These are phyloP conservation scores for Scutellaria minor DNA, from an alignment of 257 asterid species.

Conservation along the genomic window DNA sequence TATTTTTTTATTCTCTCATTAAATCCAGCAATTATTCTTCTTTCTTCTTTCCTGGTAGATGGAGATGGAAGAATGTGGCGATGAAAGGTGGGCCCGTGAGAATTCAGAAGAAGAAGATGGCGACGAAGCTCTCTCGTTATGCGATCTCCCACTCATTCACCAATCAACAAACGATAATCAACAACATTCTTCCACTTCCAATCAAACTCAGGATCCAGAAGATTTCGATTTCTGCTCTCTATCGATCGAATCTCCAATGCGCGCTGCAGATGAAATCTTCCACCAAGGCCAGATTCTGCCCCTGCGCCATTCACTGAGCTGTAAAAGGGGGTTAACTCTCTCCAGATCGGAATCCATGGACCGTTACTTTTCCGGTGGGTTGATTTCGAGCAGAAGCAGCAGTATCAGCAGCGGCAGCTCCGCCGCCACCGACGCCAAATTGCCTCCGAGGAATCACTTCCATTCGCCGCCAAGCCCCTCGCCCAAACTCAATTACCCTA, in stretches of 20 bases:
- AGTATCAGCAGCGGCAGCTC: constrained; percentile 40
- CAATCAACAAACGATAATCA: constrained; percentile 21
- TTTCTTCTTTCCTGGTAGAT: too few species aligned
- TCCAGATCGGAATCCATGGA: constrained; percentile 57
- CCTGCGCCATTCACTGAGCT: constrained; percentile 31
- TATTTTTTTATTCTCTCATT: too few species aligned
- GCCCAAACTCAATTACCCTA: constrained; percentile 38
- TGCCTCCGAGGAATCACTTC: constrained; percentile 47
- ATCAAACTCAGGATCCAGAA: constrained; percentile 34
- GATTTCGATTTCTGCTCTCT: constrained; percentile 62
- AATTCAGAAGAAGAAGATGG: constrained; percentile 36
- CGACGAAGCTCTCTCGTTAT: constrained; percentile 68
- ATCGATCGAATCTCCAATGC: constrained; percentile 52
- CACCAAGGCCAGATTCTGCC: constrained; percentile 75
- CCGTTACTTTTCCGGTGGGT: constrained; percentile 36
- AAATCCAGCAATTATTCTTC: not conserved
- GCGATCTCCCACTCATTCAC: constrained; percentile 65
- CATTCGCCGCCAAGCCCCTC: constrained; percentile 80
- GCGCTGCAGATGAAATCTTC: constrained; percentile 73
- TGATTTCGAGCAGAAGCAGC: not conserved
- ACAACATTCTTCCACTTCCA: not conserved
- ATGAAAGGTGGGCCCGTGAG: not conserved
- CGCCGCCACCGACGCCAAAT: constrained; percentile 30
- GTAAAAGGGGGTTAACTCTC: not conserved
- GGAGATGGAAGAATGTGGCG: not conserved